These are phyloP conservation scores for Atalantia buxifolia DNA, from an alignment of 345 rosid genomes.

Conservation along the genomic window DNA sequence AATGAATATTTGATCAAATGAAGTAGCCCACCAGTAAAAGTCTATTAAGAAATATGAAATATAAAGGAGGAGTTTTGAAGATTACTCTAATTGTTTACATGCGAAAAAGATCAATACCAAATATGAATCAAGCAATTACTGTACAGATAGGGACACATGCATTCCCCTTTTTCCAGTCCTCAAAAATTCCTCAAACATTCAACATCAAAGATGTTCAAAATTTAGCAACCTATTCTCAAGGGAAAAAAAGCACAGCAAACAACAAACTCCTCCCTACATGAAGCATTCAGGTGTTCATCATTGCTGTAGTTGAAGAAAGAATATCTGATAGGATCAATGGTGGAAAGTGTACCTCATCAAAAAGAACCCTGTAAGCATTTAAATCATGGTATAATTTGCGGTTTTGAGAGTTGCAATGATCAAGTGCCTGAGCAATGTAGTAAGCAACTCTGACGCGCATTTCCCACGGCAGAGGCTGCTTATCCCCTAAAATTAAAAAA, in stretches of 20 bases:
- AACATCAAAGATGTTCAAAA: background rate
- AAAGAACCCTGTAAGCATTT: constrained; percentile 94
- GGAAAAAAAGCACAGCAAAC: background rate
- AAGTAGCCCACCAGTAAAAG: constrained; percentile 3
- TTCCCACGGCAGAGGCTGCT: constrained; percentile 95
- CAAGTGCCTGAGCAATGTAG: constrained; percentile 81
- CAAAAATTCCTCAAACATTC: background rate
- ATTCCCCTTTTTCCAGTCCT: background rate
- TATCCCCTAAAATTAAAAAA: constrained; percentile 76
- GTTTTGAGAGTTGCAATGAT: constrained; percentile 69
- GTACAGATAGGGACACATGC: background rate
- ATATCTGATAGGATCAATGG: background rate
- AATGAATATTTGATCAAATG: constrained; percentile 3
- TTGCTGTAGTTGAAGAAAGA: no score
- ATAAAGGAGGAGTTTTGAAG: background rate
- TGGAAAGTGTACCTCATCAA: constrained; percentile 56
- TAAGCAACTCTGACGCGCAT: constrained; percentile 88
- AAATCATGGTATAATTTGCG: constrained; percentile 85
- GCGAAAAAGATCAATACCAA: background rate
- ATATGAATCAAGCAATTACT: background rate
- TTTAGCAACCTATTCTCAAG: background rate
- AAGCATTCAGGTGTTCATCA: no score
- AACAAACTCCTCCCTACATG: background rate
- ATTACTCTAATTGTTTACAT: background rate
- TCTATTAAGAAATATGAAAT: background rate